Evolutionary conservation across 208 protist genomes (phyloP), one percentile per base, ranked within the genome.

Genomic region (Trypanosoma caninum): DNA sequence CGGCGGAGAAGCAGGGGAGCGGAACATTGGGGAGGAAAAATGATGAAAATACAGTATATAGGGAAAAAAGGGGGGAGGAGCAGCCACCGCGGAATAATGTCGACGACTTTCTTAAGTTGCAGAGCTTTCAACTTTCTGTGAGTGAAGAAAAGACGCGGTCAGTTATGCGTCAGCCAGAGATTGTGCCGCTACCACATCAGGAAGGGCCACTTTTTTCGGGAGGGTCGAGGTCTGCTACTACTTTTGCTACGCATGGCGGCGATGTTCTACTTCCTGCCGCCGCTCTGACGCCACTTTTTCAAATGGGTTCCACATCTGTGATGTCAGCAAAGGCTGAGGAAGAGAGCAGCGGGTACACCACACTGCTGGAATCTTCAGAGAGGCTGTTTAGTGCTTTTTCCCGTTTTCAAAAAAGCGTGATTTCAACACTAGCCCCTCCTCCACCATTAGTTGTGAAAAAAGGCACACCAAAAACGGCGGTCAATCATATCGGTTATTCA

Each of bases 311-410:
- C 18, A 31, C 37, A 34, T 11, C 42, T 41, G 33, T 6, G 25
- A 27, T 2, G 8, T 22, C 30, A 31, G 34, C 31, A 11, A n/a
- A n/a, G n/a, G n/a, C n/a, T n/a, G n/a, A n/a, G n/a, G n/a, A n/a
- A n/a, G 48, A 41, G n/a, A 33, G 16, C 44, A 28, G 44, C 20
- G 51, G 50, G 20, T 54, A 38, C n/a, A n/a, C 14, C 13, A 30
- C 65, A 45, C 33, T 69, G 1, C 41, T 62, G 14, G 55, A 59
- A 16, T 37, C 65, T 5, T 45, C 65, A n/a, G 64, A 67, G 23
- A 56, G 60, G 13, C 40, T 86, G 6, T 63, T 86, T 47, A 59
- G 66, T 44, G 63, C 80, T 14, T 61, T 86, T 34, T 72, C 74
- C 11, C 53, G 64, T 11, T 64, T 71, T 41, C 80, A 80, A 46